phyloP scores from a whole-genome alignment of 495 filamentous ascomycete species.

The Amorphotheca resinae region DNA sequence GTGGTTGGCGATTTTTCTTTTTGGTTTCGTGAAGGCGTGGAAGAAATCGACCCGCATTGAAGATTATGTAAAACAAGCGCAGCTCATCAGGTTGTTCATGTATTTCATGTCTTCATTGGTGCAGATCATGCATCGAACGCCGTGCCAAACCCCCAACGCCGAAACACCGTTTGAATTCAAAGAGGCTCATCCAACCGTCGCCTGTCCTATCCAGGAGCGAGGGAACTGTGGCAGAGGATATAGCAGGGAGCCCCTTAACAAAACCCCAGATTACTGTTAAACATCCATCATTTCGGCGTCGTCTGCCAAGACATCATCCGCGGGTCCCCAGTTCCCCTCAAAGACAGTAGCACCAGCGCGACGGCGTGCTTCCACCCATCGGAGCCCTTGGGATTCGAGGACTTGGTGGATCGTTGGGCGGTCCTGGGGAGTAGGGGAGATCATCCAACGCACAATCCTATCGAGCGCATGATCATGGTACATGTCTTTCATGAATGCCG shows the following conservation, averaged over 20 bases:
- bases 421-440: conserved; percentile 55
- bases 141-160: conserved; percentile 17
- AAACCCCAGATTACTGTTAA: conserved; percentile 12
- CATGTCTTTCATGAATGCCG: conserved; percentile 72
- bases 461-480: conserved; percentile 61
- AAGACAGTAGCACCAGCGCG: conserved; percentile 80
- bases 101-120: conserved; percentile 3
- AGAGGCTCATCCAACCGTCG: conserved; percentile 17
- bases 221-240: no score
- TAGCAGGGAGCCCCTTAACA: conserved; percentile 12
- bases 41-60: conserved; percentile 3
- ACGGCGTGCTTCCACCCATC: conserved; percentile 63
- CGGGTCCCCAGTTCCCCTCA: conserved; percentile 91
- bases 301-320: conserved; percentile 54
- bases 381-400: conserved; percentile 50
- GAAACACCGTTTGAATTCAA: conserved; percentile 13
- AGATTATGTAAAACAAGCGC: conserved; percentile 13
- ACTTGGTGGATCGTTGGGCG: conserved; percentile 67
- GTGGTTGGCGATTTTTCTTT: not conserved
- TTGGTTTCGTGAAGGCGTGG: conserved; percentile 20
- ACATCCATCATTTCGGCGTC: conserved; percentile 67
- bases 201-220: conserved; percentile 17
- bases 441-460: conserved; percentile 79
- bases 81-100: not conserved
- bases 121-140: conserved; percentile 6